Evolutionary conservation across 2,329 filamentous ascomycete genomes (phyloP), one percentile per base, ranked within the genome.

Genomic region (Sclerotinia nivalis): DNA sequence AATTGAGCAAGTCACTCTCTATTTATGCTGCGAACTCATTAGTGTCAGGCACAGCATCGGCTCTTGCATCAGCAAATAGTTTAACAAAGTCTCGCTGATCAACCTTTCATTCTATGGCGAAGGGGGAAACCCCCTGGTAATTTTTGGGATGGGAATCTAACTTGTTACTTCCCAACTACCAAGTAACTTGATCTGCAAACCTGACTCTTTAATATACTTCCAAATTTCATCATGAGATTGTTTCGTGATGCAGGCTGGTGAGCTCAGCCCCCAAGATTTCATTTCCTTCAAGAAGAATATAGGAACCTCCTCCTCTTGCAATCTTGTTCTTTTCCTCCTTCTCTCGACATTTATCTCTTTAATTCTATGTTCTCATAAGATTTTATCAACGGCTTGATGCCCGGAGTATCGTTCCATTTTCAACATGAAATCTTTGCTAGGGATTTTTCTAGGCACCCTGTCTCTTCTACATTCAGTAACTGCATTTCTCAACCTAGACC

Each of bases 351-450:
- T 56, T 65, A 31, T 55, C 20, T 47, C 43, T 64, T 69, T 56
- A 28, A 49, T 65, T 50, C 40, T 65, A 69, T 56, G 50, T 65
- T 31, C 54, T 49, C 45, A n/a, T 55, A 45, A 69, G 25, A 65
- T 15, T 55, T 56, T 12, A 15, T 65, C 47, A 37, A 34, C 55
- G 43, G 58, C 22, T 47, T 65, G 67, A 65, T 69, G 25, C 58
- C 67, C 49, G 22, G 49, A 43, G n/a, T 69, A 52, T 68, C 49
- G 37, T 49, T 25, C 47, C 45, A 54, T 70, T 64, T 69, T 71
- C 71, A 74, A 68, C 52, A 76, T 76, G 74, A 71, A 72, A 64
- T n/a, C 67, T 58, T 66, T 69, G 10, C 61, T 62, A 49, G 62
- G 34, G 58, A 54, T 75, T 40, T 34, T 73, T 25, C 22, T 56